Evolutionary conservation across 305 asterid genomes (phyloP).

Genomic region (Euphrasia arctica): DNA sequence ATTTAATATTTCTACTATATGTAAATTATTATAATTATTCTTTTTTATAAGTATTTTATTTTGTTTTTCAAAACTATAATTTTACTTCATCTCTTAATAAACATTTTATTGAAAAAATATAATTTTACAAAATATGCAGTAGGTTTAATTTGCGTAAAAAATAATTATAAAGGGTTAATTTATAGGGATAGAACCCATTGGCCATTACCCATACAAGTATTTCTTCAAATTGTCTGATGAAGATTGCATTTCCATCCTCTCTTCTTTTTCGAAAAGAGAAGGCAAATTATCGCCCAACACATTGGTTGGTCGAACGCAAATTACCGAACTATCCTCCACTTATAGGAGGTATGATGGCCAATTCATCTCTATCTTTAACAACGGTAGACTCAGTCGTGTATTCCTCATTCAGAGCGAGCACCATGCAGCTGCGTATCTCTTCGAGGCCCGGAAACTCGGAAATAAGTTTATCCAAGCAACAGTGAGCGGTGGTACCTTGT

Average conservation of each 20-base stretch:
- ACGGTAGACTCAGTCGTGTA: constrained; percentile 53
- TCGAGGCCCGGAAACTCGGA: constrained; percentile 60
- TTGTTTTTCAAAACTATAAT: too few relatives aligned
- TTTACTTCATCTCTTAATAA: too few relatives aligned
- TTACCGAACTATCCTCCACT: constrained; percentile 64
- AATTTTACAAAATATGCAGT: too few relatives aligned
- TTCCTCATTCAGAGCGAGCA: constrained; percentile 78
- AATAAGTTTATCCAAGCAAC: constrained; percentile 63
- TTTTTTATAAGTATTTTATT: too few relatives aligned
- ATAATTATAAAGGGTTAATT: too few relatives aligned
- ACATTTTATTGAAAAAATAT: too few relatives aligned
- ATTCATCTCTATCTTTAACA: constrained; percentile 70
- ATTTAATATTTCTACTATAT: too few relatives aligned
- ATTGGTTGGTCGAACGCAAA: background rate
- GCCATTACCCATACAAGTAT: background rate
- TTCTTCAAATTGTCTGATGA: background rate
- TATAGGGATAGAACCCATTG: too few relatives aligned
- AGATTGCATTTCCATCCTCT: background rate
- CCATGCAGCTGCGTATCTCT: constrained; percentile 79
- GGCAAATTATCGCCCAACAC: background rate
- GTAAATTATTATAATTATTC: too few relatives aligned
- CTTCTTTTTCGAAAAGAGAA: background rate
- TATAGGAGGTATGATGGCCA: constrained; percentile 93
- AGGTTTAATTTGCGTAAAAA: too few relatives aligned
- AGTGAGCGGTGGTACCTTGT: constrained; percentile 58